These are phyloP conservation scores for Pythium volutum DNA, from an alignment of 352 stramenopile species.

Conservation along the genomic window DNA sequence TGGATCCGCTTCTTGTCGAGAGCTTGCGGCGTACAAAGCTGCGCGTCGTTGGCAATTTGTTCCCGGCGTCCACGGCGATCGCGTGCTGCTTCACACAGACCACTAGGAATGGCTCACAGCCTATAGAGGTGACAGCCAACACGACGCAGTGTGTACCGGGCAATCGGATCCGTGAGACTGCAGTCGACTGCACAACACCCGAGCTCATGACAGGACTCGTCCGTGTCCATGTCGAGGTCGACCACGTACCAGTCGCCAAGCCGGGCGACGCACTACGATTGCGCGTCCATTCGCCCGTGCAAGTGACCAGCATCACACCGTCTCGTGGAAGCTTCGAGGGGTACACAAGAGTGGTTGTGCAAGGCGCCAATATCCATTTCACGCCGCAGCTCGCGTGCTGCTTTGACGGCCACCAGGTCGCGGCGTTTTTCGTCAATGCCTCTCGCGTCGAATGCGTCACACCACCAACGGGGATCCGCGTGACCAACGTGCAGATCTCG, in stretches of 20 bases:
- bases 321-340: constrained; percentile 29
- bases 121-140: background rate
- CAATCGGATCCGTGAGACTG: constrained; percentile 18
- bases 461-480: constrained; percentile 28
- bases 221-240: constrained; percentile 20
- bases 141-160: background rate
- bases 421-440: constrained; percentile 63
- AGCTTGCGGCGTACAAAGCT: constrained; percentile 29
- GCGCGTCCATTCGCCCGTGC: constrained; percentile 17
- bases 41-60: constrained; percentile 43
- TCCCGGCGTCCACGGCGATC: constrained; percentile 33
- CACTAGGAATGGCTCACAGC: background rate
- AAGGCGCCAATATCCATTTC: constrained; percentile 49
- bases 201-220: constrained; percentile 3
- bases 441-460: constrained; percentile 54
- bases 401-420: constrained; percentile 47
- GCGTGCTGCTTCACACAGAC: constrained; percentile 55
- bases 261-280: background rate
- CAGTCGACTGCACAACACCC: constrained; percentile 27
- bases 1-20: constrained; percentile 48
- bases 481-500: constrained; percentile 38
- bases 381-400: constrained; percentile 59
- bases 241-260: constrained; percentile 14
- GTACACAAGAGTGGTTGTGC: constrained; percentile 39
- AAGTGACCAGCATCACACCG: constrained; percentile 28